These are phyloP conservation scores for Aspergillus heteromorphus DNA, from an alignment of 495 filamentous ascomycete genomes.

Conservation along the genomic window DNA sequence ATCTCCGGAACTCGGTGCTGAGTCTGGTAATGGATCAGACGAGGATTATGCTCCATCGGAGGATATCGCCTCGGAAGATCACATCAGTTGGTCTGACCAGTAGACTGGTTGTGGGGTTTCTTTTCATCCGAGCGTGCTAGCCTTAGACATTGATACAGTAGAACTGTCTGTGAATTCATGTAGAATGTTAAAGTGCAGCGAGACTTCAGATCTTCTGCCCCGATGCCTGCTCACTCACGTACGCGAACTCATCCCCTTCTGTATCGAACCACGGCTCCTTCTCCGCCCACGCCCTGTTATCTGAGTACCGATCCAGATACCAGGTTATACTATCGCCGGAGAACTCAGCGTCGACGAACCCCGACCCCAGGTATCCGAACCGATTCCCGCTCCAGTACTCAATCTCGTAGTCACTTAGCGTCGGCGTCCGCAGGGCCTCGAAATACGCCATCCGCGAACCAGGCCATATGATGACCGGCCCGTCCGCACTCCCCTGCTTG, in stretches of 20 bases:
- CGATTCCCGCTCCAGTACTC: slow-evolving; percentile 35
- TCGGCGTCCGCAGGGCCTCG: slow-evolving; percentile 37
- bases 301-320: neutral
- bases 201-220: too few relatives aligned
- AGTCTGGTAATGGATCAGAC: too few relatives aligned
- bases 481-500: slow-evolving; percentile 21
- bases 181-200: too few relatives aligned
- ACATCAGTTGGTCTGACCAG: too few relatives aligned
- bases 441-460: slow-evolving; percentile 40
- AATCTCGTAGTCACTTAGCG: slow-evolving; percentile 42
- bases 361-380: slow-evolving; percentile 21
- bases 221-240: neutral
- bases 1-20: too few relatives aligned
- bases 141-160: too few relatives aligned
- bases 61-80: too few relatives aligned
- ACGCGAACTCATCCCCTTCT: neutral
- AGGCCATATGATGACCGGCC: slow-evolving; percentile 22
- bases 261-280: neutral
- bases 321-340: neutral
- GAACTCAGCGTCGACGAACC: slow-evolving; percentile 1
- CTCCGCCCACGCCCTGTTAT: neutral
- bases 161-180: too few relatives aligned
- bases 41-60: too few relatives aligned
- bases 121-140: too few relatives aligned
- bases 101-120: too few relatives aligned